A percentile compares a stretch with the other conserved stretches of the same genome.
These are phyloP conservation scores for Naganishia vishniacii DNA, from an alignment of 768 basidiomycete species.

Conservation along the genomic window DNA sequence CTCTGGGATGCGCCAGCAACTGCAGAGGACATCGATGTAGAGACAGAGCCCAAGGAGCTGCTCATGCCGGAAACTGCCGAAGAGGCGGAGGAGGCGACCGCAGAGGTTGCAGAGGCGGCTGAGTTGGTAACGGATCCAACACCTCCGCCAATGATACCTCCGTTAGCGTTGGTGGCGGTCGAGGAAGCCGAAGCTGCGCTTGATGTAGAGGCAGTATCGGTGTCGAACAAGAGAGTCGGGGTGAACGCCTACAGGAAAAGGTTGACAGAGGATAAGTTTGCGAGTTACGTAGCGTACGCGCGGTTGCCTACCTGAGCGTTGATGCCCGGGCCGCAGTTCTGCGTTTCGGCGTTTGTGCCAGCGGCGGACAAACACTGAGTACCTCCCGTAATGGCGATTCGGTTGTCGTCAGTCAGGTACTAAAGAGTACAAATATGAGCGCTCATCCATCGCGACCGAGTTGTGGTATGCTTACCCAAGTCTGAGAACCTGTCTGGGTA, in stretches of 20 bases:
- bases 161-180: not conserved
- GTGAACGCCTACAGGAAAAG: slow-evolving; percentile 19
- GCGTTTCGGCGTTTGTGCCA: slow-evolving; percentile 25
- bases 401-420: slow-evolving; percentile 32
- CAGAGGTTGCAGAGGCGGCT: not conserved
- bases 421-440: not conserved
- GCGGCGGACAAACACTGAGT: slow-evolving; percentile 30
- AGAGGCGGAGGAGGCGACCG: slow-evolving; percentile 3
- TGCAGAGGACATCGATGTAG: slow-evolving; percentile 16
- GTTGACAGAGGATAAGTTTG: not conserved
- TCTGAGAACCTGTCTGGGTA: slow-evolving; percentile 26
- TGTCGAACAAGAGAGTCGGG: slow-evolving; percentile 32
- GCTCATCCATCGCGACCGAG: too few relatives aligned
- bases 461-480: slow-evolving; percentile 19
- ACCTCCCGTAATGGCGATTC: slow-evolving; percentile 30
- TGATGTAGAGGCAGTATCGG: slow-evolving; percentile 17
- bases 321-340: slow-evolving; percentile 31
- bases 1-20: slow-evolving; percentile 18
- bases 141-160: slow-evolving; percentile 25
- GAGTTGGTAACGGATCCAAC: slow-evolving; percentile 16
- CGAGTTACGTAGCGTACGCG: not conserved
- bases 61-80: not conserved
- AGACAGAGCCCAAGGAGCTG: slow-evolving; percentile 13
- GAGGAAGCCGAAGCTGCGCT: not conserved
- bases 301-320: slow-evolving; percentile 19